Percentiles rank a stretch among this genome's conserved stretches.
Evolutionary conservation across 2,329 filamentous ascomycete species (phyloP).

Genomic region (Kalmusia sp.): DNA sequence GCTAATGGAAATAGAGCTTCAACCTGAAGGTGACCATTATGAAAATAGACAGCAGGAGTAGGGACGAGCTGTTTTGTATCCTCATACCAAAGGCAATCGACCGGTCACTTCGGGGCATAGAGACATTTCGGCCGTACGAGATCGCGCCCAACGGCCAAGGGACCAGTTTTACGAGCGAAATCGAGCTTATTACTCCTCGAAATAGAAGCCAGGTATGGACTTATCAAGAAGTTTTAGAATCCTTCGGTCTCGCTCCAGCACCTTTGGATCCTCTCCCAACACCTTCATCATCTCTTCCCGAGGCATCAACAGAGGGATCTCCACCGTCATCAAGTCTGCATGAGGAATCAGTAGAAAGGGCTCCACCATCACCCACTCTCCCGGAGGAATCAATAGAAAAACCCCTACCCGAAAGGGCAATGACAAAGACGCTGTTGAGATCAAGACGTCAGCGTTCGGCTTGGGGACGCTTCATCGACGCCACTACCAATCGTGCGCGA

Average conservation of each 20-base stretch:
- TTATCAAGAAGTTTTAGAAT: background rate
- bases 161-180: slow-evolving; percentile 19
- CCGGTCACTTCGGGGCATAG: slow-evolving; percentile 18
- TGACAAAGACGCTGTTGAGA: background rate
- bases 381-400: background rate
- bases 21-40: slow-evolving; percentile 24
- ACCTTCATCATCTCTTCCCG: background rate
- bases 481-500: background rate
- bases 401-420: background rate
- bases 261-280: background rate
- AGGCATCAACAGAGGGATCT: background rate
- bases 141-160: slow-evolving; percentile 11
- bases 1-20: too few species aligned
- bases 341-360: background rate
- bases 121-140: slow-evolving; percentile 19
- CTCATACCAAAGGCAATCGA: slow-evolving; percentile 22
- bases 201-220: slow-evolving; percentile 11
- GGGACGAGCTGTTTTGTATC: slow-evolving; percentile 26
- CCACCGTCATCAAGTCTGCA: background rate
- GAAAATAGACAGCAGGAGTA: slow-evolving; percentile 21
- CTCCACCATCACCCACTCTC: background rate
- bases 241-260: background rate
- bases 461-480: background rate
- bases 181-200: slow-evolving; percentile 19
- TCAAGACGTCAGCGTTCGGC: background rate